phyloP scores from a whole-genome alignment of 176 grass and related monocot species.

The Thalia dealbata region DNA sequence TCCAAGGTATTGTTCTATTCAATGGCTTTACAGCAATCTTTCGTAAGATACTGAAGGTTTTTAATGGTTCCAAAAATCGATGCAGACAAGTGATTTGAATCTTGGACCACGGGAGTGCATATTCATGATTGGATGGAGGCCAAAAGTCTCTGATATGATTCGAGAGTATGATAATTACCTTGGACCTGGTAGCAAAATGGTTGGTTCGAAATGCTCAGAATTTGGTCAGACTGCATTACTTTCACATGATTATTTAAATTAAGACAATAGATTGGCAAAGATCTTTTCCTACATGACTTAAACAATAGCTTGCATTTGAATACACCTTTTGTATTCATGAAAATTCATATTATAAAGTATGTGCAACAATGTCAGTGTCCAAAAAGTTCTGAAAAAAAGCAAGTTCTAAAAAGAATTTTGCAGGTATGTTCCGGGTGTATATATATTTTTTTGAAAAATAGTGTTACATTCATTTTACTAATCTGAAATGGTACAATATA shows the following conservation, averaged over 20 bases:
- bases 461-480: no score
- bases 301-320: no score
- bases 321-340: no score
- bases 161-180: slow-evolving; percentile 90
- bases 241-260: not conserved
- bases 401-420: no score
- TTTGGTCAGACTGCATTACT: not conserved
- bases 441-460: no score
- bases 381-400: no score
- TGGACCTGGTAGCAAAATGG: slow-evolving; percentile 89
- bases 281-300: not conserved
- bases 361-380: no score
- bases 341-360: no score
- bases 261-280: not conserved
- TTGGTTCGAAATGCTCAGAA: slow-evolving; percentile 27
- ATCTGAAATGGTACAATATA: no score
- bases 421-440: no score
- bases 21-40: not conserved
- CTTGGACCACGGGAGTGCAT: slow-evolving; percentile 70
- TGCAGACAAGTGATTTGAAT: slow-evolving; percentile 68
- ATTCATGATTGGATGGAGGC: slow-evolving; percentile 84
- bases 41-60: not conserved
- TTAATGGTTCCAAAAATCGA: slow-evolving; percentile 4
- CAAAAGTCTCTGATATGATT: slow-evolving; percentile 92
- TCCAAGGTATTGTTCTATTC: slow-evolving; percentile 52